A percentile compares a stretch with the other conserved stretches of the same genome.
Conservation (phyloP, 345 rosid genomes). For the Salix caprea region DNA sequence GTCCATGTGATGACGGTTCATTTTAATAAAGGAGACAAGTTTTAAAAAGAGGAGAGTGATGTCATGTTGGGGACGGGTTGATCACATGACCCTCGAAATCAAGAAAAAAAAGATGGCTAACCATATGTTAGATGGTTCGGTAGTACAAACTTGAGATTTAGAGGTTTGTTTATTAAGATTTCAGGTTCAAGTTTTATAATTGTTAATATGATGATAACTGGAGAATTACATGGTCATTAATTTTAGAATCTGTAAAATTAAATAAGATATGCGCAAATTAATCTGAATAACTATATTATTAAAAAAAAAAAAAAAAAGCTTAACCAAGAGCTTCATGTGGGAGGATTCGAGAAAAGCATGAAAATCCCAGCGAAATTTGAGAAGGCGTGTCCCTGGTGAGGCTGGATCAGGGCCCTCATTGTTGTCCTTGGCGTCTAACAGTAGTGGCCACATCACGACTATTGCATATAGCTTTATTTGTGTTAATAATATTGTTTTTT, state of each 20-base stretch:
- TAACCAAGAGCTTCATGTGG: conserved; percentile 10
- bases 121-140: too few species aligned
- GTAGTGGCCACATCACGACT: not conserved
- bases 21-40: conserved; percentile 15
- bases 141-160: too few species aligned
- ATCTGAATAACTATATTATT: too few species aligned
- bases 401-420: not conserved
- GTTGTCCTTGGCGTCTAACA: not conserved
- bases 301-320: not conserved
- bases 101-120: not conserved
- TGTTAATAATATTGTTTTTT: too few species aligned
- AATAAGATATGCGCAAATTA: too few species aligned
- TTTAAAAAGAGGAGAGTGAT: not conserved
- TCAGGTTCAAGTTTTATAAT: too few species aligned
- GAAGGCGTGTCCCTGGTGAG: not conserved
- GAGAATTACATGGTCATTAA: accelerated
- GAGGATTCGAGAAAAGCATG: not conserved
- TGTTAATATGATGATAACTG: too few species aligned
- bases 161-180: too few species aligned
- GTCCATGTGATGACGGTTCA: conserved; percentile 35
- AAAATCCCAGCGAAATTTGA: conserved; percentile 4
- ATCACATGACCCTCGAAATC: conserved; percentile 24
- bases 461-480: too few species aligned
- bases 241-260: too few species aligned
- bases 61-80: conserved; percentile 23